Conservation (phyloP, 768 basidiomycete genomes). For the Lentinula edodes region DNA sequence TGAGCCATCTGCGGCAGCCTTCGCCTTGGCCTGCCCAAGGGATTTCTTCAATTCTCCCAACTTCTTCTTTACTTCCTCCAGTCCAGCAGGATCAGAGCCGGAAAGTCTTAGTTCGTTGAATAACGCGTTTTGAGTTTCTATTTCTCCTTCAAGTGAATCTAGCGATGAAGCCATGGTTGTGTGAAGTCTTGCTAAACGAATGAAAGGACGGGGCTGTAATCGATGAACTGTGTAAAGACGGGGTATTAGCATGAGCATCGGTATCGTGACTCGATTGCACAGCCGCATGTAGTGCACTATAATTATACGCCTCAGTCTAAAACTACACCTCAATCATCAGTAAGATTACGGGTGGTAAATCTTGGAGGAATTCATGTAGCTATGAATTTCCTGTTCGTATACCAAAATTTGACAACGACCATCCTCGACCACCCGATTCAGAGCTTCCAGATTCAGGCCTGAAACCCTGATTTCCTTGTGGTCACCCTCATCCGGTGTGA, state of each 20-base stretch:
- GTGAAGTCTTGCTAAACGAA: conserved; percentile 10
- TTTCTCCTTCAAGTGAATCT: conserved; percentile 46
- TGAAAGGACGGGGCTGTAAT: conserved; percentile 18
- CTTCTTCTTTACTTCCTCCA: conserved; percentile 64
- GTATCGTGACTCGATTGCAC: conserved; percentile 2
- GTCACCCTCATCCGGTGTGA: too few relatives aligned
- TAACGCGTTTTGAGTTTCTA: conserved; percentile 48
- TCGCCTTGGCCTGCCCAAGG: conserved; percentile 36
- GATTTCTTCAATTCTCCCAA: conserved; percentile 65
- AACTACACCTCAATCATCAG: too few relatives aligned
- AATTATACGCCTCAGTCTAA: too few relatives aligned
- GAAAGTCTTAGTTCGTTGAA: conserved; percentile 54
- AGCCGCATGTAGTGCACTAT: background rate
- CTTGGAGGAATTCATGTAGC: too few relatives aligned
- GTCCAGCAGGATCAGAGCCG: conserved; percentile 39
- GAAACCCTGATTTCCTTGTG: too few relatives aligned
- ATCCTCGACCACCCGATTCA: too few relatives aligned
- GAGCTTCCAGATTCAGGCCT: too few relatives aligned
- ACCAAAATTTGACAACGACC: too few relatives aligned
- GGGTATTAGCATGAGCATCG: background rate
- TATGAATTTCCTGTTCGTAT: too few relatives aligned
- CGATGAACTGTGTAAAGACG: conserved; percentile 22
- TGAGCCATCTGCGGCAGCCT: conserved; percentile 36
- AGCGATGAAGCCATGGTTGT: conserved; percentile 33
- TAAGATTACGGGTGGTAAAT: too few relatives aligned